Conservation (phyloP, 176 grass and related monocot species). For the Pontederia paniculata region DNA sequence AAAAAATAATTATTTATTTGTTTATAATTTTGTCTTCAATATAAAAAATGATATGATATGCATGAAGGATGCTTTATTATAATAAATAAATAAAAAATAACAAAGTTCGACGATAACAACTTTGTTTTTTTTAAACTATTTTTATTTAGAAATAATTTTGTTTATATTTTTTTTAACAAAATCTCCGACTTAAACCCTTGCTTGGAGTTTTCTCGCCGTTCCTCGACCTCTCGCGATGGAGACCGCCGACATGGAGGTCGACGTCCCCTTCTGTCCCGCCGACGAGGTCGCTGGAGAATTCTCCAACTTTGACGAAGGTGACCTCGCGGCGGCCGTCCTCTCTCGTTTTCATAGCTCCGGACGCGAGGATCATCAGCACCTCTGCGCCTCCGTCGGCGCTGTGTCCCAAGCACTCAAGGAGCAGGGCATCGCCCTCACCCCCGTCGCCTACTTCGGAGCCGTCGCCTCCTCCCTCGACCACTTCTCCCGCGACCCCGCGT, state of each 20-base stretch:
- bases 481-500: slow-evolving; percentile 35
- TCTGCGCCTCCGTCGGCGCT: slow-evolving; percentile 57
- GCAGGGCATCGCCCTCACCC: slow-evolving; percentile 25
- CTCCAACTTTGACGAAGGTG: slow-evolving; percentile 18
- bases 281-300: not conserved
- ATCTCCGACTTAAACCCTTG: too few species aligned
- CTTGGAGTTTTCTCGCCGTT: too few species aligned
- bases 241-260: not conserved
- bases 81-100: too few species aligned
- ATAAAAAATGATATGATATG: too few species aligned
- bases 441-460: slow-evolving; percentile 72
- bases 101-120: too few species aligned
- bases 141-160: too few species aligned
- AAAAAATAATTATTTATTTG: too few species aligned
- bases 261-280: not conserved
- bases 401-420: slow-evolving; percentile 62
- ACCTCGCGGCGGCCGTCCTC: slow-evolving; percentile 47
- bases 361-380: slow-evolving; percentile 54
- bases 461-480: slow-evolving; percentile 31
- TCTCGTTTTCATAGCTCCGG: slow-evolving; percentile 34
- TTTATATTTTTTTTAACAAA: too few species aligned
- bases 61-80: too few species aligned
- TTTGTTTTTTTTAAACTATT: too few species aligned
- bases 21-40: too few species aligned
- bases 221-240: slow-evolving; percentile 1